Base-by-base conservation (phyloP, 441 rosid genomes). In the Croton laevigatus region DNA sequence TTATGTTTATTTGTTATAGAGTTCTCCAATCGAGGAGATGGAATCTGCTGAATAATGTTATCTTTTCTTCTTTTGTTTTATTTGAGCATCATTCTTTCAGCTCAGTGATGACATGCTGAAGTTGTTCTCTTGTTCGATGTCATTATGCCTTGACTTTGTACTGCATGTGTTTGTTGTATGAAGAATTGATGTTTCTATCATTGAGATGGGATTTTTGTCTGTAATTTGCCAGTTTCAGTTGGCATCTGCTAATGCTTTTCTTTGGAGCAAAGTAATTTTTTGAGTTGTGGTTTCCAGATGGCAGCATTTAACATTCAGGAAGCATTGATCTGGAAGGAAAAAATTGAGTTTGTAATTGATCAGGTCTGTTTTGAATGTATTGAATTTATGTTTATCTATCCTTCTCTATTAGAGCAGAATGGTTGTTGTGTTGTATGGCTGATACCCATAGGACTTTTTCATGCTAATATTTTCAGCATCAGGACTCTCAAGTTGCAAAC, bases 301-400 rank as follows among this genome's bases (percentile, higher is more conserved):
- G 99, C 99, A 69, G 99, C 99, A 73, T 96, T 96, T 84, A 96
- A 96, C 86, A 93, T 96, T 77, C 98, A 94, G 80, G 98, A 96
- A 82, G 97, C 91, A 66, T 79, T 91, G 61, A 79, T 83, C 53
- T 96, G 99, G 99, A 96, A 90, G 89, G 98, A 90, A 70, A 93
- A 90, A 75, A 86, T 93, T 68, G 97, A 93, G 84, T 73, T 75
- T 74, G 96, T 93, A 54, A 96, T 96, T 60, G 99, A 96, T 82
- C 97, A 87, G 98, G 99, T 96, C 12, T 75, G 72, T 80, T 70
- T 55, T 37, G 48, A 6, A 40, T 40, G 7, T 5, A 40, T 40
- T 40, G 44, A 34, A 37, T 17, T 51, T 17, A 9, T 54, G 23
- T 12, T 62, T 36, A 27, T 62, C 68, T 70, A 62, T 65, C 20